A percentile compares a stretch with the other conserved stretches of the same genome.
Evolutionary conservation across 768 basidiomycete species (phyloP).

Genomic region (Psilocybe cubensis): DNA sequence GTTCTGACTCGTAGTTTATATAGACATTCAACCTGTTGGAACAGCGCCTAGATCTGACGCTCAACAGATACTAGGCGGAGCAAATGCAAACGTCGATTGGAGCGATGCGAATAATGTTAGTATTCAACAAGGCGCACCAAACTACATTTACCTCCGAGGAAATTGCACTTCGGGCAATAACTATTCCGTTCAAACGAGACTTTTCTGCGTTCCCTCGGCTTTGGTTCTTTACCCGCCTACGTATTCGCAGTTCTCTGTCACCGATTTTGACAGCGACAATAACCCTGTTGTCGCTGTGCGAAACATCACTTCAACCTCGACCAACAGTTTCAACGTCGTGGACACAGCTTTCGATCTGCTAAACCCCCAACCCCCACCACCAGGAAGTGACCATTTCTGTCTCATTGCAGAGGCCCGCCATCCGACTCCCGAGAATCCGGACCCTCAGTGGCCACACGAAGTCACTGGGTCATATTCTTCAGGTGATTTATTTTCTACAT

Average conservation of each 20-base stretch:
- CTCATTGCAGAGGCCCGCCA: neutral
- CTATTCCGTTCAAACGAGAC: neutral
- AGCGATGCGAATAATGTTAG: neutral
- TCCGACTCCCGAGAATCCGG: neutral
- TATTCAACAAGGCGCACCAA: neutral
- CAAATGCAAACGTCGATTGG: neutral
- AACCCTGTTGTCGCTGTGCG: neutral
- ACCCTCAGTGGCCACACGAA: neutral
- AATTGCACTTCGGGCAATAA: neutral
- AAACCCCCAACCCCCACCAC: neutral
- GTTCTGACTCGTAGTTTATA: neutral
- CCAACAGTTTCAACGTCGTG: conserved; percentile 3
- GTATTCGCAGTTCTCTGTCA: neutral
- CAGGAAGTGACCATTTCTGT: neutral
- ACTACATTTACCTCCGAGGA: conserved; percentile 1
- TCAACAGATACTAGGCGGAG: neutral
- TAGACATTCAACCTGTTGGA: conserved; percentile 1
- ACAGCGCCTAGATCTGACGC: neutral
- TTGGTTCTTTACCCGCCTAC: neutral
- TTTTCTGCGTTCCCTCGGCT: neutral
- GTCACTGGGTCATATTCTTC: neutral
- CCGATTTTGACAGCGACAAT: neutral
- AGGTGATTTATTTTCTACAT: neutral
- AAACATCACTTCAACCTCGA: neutral
- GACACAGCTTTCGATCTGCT: neutral